Conservation (phyloP, 2,329 filamentous ascomycete species). For the Trichoderma hamatum region DNA sequence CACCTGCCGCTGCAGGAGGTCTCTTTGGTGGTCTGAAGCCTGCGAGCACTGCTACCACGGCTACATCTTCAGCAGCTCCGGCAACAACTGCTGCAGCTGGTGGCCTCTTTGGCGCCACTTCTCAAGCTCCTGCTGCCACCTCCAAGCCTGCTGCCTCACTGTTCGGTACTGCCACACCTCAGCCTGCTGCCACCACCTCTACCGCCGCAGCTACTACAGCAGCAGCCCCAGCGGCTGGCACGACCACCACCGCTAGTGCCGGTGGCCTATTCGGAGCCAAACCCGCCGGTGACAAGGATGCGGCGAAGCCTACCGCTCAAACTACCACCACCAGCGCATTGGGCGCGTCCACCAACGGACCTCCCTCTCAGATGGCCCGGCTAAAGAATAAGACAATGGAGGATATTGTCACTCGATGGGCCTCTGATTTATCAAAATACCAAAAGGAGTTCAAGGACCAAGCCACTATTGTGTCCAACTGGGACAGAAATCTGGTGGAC, state of each 20-base stretch:
- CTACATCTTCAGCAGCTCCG: constrained; percentile 35
- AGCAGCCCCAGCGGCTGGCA: constrained; percentile 36
- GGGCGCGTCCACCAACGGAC: constrained; percentile 76
- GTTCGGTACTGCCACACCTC: constrained; percentile 34
- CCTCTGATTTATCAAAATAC: constrained; percentile 90
- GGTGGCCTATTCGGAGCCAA: constrained; percentile 42
- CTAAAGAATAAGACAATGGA: constrained; percentile 99
- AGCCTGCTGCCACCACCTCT: constrained; percentile 30
- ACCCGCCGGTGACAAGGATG: constrained; percentile 38
- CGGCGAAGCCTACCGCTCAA: constrained; percentile 37
- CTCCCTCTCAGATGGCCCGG: constrained; percentile 81
- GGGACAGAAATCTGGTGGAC: constrained; percentile 90
- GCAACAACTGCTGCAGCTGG: constrained; percentile 34
- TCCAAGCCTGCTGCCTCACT: constrained; percentile 34
- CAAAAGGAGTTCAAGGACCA: constrained; percentile 95
- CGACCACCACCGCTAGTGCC: constrained; percentile 39
- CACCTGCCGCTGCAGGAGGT: constrained; percentile 35
- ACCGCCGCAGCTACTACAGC: constrained; percentile 33
- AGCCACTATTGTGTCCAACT: constrained; percentile 81
- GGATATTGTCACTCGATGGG: constrained; percentile 97
- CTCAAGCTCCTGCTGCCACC: constrained; percentile 32
- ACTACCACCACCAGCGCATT: constrained; percentile 48
- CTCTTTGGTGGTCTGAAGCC: constrained; percentile 43
- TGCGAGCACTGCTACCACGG: constrained; percentile 37
- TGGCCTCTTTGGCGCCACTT: constrained; percentile 33